phyloP scores from a whole-genome alignment of 2,329 filamentous ascomycete genomes.

The Aspergillus sp. region DNA sequence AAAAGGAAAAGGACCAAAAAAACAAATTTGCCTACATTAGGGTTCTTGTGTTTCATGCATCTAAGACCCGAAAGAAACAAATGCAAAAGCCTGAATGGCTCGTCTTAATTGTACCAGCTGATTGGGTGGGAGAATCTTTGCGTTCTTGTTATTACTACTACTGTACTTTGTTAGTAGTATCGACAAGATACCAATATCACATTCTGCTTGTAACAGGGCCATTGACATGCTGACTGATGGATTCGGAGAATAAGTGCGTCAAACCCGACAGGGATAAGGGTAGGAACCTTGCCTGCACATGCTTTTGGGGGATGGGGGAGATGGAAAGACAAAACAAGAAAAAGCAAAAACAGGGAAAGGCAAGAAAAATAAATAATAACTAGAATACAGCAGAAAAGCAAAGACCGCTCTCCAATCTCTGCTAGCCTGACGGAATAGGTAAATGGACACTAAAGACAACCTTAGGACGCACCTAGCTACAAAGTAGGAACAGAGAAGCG shows the following conservation, averaged over 20 bases:
- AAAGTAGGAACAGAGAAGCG: neutral
- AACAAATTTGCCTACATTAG: neutral
- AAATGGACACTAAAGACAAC: neutral
- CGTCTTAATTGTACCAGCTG: slow-evolving; percentile 4
- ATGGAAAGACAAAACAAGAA: too few relatives aligned
- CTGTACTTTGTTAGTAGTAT: too few relatives aligned
- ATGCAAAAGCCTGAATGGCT: slow-evolving; percentile 7
- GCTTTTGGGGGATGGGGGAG: too few relatives aligned
- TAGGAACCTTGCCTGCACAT: too few relatives aligned
- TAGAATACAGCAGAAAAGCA: neutral
- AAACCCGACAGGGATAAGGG: neutral
- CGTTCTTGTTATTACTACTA: slow-evolving; percentile 1
- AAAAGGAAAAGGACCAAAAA: neutral
- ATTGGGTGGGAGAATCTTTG: neutral
- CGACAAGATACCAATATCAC: too few relatives aligned
- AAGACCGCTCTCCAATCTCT: neutral
- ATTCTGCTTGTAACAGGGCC: neutral
- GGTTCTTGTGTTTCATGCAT: neutral
- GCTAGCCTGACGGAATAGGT: neutral
- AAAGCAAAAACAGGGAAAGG: neutral
- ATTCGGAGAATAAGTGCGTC: slow-evolving; percentile 13
- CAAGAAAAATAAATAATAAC: neutral
- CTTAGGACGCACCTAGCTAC: neutral
- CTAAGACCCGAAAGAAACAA: neutral
- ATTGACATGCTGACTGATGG: slow-evolving; percentile 7